Evolutionary conservation across 169 alveolate species (phyloP).

Genomic region (Plasmodium cynomolgi): DNA sequence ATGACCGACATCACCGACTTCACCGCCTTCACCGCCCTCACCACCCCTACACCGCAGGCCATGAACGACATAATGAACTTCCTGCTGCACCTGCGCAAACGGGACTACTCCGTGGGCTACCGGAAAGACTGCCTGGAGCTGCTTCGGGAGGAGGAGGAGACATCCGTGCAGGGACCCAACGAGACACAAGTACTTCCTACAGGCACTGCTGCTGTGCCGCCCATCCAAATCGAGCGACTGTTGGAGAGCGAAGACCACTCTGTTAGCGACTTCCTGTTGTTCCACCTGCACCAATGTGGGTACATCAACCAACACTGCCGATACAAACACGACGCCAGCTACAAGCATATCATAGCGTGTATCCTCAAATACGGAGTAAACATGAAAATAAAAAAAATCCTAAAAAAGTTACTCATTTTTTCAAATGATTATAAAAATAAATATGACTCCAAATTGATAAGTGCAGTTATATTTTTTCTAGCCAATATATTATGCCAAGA

Average conservation of each 20-base stretch:
- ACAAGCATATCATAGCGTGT: constrained; percentile 40
- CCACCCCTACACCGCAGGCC: not conserved
- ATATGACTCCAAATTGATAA: constrained; percentile 11
- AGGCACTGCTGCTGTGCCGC: not conserved
- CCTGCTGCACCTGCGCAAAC: constrained; percentile 40
- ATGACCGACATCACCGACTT: too few relatives aligned
- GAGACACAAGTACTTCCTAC: not conserved
- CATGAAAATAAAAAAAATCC: constrained; percentile 35
- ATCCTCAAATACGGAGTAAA: constrained; percentile 36
- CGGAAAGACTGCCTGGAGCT: constrained; percentile 17
- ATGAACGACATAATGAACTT: constrained; percentile 7
- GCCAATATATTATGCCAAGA: not conserved
- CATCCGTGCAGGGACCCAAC: not conserved
- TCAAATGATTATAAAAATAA: constrained; percentile 54
- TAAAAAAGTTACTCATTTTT: constrained; percentile 32
- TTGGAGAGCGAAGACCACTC: constrained; percentile 1
- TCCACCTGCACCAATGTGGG: constrained; percentile 54
- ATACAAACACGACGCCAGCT: constrained; percentile 28
- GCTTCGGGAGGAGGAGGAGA: not conserved
- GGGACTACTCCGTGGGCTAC: constrained; percentile 16
- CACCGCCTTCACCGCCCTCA: too few relatives aligned
- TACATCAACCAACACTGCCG: constrained; percentile 14
- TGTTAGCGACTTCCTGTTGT: constrained; percentile 43
- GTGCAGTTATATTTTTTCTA: constrained; percentile 26
- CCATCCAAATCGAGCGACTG: not conserved